Base-by-base conservation (phyloP, 164 flowering plant species). In the Tinospora cordifolia region DNA sequence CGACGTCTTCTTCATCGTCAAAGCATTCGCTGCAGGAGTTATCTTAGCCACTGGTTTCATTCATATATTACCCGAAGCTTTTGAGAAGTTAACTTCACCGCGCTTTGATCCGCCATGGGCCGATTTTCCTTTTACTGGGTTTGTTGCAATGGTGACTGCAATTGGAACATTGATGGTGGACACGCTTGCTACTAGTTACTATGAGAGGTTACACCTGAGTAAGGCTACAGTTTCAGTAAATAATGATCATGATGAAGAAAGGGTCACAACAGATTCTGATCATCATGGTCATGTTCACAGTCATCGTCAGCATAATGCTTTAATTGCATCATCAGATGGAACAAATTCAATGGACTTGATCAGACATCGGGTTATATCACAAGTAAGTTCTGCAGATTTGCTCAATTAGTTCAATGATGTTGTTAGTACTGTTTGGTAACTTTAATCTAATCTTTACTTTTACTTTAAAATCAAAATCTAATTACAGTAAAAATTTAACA, bases 1-100 rank as follows among this genome's bases (percentile, higher is more conserved):
- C 13, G 60, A 78, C 39, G 34, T 78, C 15, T 83, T 83, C 69
- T 76, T 76, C 67, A 30, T 78, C 40, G 66, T 83, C 60, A 83
- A 83, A 66, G 80, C 86, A 5, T 83, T 83, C 62, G 86, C 86
- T 0, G 86, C 79, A 11, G 86, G 86, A 2, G 84, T 83, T 17
- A 83, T 83, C 8, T 69, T 83, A 15, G 78, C 86, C 0, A 83
- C 86, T 1, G 86, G 84, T 10, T 75, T 76, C 47, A 63, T 83
- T 19, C 86, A 83, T 65, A 69, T 83, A 5, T 62, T 81, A 8
- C 84, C 84, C 0, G 84, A 83, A 64, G 86, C 86, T 2, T 83
- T 83, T 63, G 74, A 75, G 19, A 73, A 30, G 9, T 69, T 83
- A 22, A 75, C 72, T 0, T 72, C 74, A 0, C 81, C 84, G 0